Evolutionary conservation across 345 rosid species (phyloP).

Genomic region (Abelmoschus esculentus): DNA sequence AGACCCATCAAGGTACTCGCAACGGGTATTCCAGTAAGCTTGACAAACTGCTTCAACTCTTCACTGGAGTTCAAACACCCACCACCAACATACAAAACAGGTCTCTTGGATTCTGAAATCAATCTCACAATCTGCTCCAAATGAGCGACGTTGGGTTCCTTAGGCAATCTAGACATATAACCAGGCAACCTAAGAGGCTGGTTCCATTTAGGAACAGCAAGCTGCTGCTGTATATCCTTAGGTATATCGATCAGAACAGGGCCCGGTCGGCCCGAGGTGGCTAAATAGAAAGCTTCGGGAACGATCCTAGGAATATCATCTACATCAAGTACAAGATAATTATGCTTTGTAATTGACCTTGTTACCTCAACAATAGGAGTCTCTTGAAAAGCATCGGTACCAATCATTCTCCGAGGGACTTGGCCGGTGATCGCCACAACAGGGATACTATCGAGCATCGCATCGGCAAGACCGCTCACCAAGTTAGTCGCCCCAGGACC

Average conservation of each 20-base stretch:
- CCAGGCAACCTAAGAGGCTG: constrained; percentile 50
- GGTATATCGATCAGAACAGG: constrained; percentile 86
- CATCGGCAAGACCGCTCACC: constrained; percentile 84
- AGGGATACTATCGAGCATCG: constrained; percentile 80
- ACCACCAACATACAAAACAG: constrained; percentile 93
- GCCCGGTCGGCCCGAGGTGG: constrained; percentile 85
- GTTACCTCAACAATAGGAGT: constrained; percentile 87
- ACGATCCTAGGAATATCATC: constrained; percentile 85
- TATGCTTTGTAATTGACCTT: constrained; percentile 77
- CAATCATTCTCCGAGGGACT: constrained; percentile 88
- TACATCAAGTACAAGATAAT: constrained; percentile 71
- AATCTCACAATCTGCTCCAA: constrained; percentile 76
- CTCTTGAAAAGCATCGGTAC: constrained; percentile 86
- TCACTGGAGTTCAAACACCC: constrained; percentile 90
- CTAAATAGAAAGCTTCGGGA: constrained; percentile 71
- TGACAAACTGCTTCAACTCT: constrained; percentile 68
- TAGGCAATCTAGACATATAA: constrained; percentile 69
- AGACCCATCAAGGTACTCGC: constrained; percentile 97
- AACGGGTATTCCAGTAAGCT: constrained; percentile 81
- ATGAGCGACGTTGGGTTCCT: constrained; percentile 37
- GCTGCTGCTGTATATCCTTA: constrained; percentile 85
- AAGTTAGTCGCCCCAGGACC: constrained; percentile 90
- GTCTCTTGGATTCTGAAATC: constrained; percentile 65
- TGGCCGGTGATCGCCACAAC: constrained; percentile 82
- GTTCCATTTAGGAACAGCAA: constrained; percentile 77